These are phyloP conservation scores for Gyrodon lividus DNA, from an alignment of 768 basidiomycete species.

Conservation along the genomic window DNA sequence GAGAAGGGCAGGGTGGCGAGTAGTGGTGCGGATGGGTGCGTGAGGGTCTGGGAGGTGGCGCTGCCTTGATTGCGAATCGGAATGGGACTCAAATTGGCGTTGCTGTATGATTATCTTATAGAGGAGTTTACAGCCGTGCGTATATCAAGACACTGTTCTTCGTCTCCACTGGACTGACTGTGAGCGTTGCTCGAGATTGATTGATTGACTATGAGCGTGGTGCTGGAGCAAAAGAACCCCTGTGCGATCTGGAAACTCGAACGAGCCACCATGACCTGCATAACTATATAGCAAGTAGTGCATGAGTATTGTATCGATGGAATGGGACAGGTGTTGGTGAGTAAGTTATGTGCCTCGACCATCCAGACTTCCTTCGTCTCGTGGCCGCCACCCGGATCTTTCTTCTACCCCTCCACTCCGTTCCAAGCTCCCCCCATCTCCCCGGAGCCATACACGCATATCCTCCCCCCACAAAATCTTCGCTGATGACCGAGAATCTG, in stretches of 20 bases:
- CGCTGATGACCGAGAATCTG: not conserved
- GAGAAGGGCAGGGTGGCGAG: slow-evolving; percentile 59
- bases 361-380: too few species aligned
- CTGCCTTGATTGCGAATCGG: slow-evolving; percentile 19
- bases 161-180: too few species aligned
- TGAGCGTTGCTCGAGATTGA: too few species aligned
- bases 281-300: too few species aligned
- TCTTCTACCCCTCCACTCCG: not conserved
- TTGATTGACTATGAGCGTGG: too few species aligned
- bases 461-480: not conserved
- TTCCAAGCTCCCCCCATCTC: not conserved
- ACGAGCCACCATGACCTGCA: not conserved
- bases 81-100: too few species aligned
- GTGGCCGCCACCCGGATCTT: not conserved
- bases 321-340: not conserved
- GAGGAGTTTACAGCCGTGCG: too few species aligned
- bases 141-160: too few species aligned
- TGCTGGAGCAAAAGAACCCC: too few species aligned
- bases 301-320: not conserved
- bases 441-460: not conserved
- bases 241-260: not conserved
- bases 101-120: too few species aligned
- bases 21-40: slow-evolving; percentile 80
- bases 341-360: not conserved
- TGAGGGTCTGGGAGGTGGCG: slow-evolving; percentile 65